Percentiles rank a stretch among this genome's conserved stretches.
Conservation (phyloP, 1,284 basidiomycete species). For the Sanghuangporus weigelae region DNA sequence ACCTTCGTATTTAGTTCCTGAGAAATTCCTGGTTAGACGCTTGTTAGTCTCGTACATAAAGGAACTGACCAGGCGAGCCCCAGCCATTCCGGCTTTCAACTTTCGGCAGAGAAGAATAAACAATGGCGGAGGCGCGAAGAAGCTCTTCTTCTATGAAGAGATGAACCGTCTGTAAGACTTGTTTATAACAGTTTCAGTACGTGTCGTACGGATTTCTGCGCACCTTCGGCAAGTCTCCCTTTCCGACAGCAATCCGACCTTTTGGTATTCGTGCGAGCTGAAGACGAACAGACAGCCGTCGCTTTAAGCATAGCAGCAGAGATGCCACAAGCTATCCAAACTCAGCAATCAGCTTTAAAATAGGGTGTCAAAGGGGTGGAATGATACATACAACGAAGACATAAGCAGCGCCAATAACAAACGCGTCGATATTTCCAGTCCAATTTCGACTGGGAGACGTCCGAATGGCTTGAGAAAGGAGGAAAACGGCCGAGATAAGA, state of each 20-base stretch:
- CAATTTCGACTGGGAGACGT: conserved; percentile 48
- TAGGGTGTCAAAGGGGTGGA: neutral
- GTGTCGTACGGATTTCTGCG: conserved; percentile 16
- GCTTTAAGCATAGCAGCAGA: conserved; percentile 57
- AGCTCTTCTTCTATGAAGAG: conserved; percentile 76
- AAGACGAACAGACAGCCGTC: conserved; percentile 56
- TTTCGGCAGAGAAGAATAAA: conserved; percentile 72
- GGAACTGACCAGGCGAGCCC: conserved; percentile 62
- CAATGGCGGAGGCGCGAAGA: conserved; percentile 68
- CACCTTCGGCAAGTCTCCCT: conserved; percentile 73
- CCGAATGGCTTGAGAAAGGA: conserved; percentile 66
- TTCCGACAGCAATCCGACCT: conserved; percentile 54
- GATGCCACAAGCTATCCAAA: conserved; percentile 43
- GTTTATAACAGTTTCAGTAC: neutral
- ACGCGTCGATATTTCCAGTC: conserved; percentile 56
- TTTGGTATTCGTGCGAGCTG: conserved; percentile 69
- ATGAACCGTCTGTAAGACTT: conserved; percentile 52
- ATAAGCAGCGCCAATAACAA: conserved; percentile 63
- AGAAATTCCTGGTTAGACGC: neutral
- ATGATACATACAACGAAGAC: conserved; percentile 48
- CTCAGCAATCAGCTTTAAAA: neutral
- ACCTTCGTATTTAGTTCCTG: conserved; percentile 54
- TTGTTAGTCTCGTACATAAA: neutral
- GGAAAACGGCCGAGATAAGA: conserved; percentile 54
- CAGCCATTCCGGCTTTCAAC: conserved; percentile 72